Conservation (phyloP, 306 rosid species). For the Vigna hirtella region DNA sequence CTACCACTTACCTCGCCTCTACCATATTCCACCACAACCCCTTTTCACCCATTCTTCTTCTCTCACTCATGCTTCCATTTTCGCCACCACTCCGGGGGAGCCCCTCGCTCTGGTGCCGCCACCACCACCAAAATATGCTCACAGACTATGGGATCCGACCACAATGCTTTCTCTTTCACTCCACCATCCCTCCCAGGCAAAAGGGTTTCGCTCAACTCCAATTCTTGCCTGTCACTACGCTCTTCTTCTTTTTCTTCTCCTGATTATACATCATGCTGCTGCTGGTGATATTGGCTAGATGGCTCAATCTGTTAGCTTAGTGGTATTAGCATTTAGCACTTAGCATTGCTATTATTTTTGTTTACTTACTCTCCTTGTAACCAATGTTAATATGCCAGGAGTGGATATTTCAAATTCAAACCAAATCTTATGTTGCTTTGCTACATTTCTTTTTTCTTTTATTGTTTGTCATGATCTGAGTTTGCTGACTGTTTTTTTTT, state of each 20-base stretch:
- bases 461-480: constrained; percentile 40
- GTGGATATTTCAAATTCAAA: constrained; percentile 45
- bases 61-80: neutral
- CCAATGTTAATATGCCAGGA: constrained; percentile 50
- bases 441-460: neutral
- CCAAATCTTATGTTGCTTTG: constrained; percentile 38
- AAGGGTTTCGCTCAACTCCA: constrained; percentile 43
- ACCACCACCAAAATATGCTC: neutral
- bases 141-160: constrained; percentile 40
- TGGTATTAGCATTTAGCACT: constrained; percentile 24
- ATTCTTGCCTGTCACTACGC: constrained; percentile 41
- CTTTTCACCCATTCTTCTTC: constrained; percentile 11
- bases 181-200: constrained; percentile 34
- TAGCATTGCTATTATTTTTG: constrained; percentile 29
- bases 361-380: neutral
- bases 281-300: constrained; percentile 88
- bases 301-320: constrained; percentile 82
- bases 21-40: neutral
- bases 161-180: constrained; percentile 38
- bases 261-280: constrained; percentile 48
- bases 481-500: constrained; percentile 21
- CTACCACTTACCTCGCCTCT: neutral
- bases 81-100: constrained; percentile 34
- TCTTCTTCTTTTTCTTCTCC: constrained; percentile 40
- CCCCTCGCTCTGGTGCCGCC: constrained; percentile 34